These are phyloP conservation scores for Chenopodium suecicum DNA, from an alignment of 148 eudicot species.

Conservation along the genomic window DNA sequence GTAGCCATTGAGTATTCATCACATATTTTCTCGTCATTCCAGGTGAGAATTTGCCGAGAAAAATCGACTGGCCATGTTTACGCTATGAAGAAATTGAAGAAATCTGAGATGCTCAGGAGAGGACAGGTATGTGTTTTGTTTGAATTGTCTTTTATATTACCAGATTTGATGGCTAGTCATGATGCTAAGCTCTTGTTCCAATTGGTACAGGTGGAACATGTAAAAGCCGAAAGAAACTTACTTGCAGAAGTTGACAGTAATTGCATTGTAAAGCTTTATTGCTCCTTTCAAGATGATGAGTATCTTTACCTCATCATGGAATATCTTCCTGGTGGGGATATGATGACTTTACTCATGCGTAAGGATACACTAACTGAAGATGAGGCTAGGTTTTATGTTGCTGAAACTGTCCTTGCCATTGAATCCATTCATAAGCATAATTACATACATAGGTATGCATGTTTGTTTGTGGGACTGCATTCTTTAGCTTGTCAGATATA, in stretches of 20 bases:
- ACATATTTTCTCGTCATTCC: conserved; percentile 14
- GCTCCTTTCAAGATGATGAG: conserved; percentile 99
- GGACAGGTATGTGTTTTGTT: conserved; percentile 65
- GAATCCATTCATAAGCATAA: conserved; percentile 97
- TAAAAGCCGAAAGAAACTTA: conserved; percentile 94
- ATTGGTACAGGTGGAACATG: conserved; percentile 85
- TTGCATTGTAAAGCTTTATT: conserved; percentile 98
- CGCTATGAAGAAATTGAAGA: conserved; percentile 98
- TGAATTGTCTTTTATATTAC: background rate
- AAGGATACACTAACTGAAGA: conserved; percentile 92
- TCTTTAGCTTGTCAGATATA: conserved; percentile 4
- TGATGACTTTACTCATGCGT: conserved; percentile 99
- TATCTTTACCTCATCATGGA: conserved; percentile 96
- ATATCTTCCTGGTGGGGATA: conserved; percentile 98
- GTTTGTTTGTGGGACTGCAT: background rate
- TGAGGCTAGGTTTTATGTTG: conserved; percentile 95
- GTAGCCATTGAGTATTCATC: background rate
- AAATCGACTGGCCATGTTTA: conserved; percentile 89
- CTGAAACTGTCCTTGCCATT: conserved; percentile 92
- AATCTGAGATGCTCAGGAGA: conserved; percentile 97
- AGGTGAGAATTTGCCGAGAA: conserved; percentile 94
- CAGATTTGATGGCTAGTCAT: background rate
- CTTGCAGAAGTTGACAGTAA: conserved; percentile 99
- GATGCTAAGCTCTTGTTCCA: conserved; percentile 22
- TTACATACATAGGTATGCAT: conserved; percentile 84